These are phyloP conservation scores for Melaleuca alternifolia DNA, from an alignment of 345 rosid species.

Conservation along the genomic window DNA sequence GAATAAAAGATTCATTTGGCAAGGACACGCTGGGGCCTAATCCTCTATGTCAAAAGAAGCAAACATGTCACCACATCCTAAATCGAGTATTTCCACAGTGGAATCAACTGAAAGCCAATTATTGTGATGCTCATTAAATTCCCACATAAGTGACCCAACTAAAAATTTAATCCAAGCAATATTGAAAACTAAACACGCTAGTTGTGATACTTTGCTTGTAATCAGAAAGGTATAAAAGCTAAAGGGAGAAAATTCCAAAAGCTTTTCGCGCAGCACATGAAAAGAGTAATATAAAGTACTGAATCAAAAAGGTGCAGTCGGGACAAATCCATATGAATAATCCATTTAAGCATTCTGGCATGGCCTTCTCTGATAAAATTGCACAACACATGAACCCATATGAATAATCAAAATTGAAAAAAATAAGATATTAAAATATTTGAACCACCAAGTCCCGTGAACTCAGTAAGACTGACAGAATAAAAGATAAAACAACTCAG, in stretches of 20 bases:
- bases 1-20: neutral
- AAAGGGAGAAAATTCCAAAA: neutral
- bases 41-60: neutral
- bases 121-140: neutral
- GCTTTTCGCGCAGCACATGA: neutral
- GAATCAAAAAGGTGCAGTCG: neutral
- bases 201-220: neutral
- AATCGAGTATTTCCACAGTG: neutral
- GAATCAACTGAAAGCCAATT: neutral
- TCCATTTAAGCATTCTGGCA: neutral
- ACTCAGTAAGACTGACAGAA: neutral
- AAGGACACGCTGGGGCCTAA: neutral
- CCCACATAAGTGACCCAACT: neutral
- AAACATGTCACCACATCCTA: neutral
- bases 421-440: neutral
- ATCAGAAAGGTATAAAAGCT: neutral
- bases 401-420: neutral
- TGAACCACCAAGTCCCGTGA: neutral
- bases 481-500: neutral
- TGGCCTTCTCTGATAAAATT: neutral
- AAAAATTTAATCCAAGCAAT: neutral
- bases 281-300: neutral
- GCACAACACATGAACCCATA: neutral
- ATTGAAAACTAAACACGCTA: neutral
- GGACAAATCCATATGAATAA: neutral